Percentiles rank a stretch among this genome's conserved stretches.
Evolutionary conservation across 192 early-diverging fungal species (phyloP).

Genomic region (Coemansia sp.): DNA sequence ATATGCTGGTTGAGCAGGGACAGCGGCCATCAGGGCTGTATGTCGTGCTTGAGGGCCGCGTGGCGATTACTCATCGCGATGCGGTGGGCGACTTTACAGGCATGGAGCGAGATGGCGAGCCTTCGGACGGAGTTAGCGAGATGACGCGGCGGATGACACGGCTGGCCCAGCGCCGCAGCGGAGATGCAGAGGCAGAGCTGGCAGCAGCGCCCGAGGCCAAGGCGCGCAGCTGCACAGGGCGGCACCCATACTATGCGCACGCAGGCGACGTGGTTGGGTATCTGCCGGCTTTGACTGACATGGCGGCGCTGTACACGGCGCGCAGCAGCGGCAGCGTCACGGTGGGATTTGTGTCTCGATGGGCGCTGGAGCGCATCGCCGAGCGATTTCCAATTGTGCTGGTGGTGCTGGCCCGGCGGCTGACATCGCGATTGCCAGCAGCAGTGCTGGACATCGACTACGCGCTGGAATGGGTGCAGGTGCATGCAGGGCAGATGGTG

Average conservation of each 20-base stretch:
- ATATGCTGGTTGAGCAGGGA: slow-evolving; percentile 75
- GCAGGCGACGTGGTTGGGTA: slow-evolving; percentile 92
- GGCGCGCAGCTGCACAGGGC: slow-evolving; percentile 35
- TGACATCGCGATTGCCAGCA: slow-evolving; percentile 78
- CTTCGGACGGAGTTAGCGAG: slow-evolving; percentile 12
- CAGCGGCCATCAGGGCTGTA: slow-evolving; percentile 82
- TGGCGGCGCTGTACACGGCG: slow-evolving; percentile 85
- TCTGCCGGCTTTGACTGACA: slow-evolving; percentile 85
- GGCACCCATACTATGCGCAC: slow-evolving; percentile 61
- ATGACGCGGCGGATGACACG: slow-evolving; percentile 35
- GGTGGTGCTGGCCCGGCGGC: slow-evolving; percentile 82
- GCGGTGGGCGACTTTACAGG: slow-evolving; percentile 45
- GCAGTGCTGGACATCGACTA: slow-evolving; percentile 79
- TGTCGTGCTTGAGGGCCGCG: slow-evolving; percentile 87
- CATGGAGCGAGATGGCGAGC: slow-evolving; percentile 15
- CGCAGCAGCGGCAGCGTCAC: slow-evolving; percentile 72
- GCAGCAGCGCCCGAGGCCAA: background rate
- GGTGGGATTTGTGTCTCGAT: slow-evolving; percentile 86
- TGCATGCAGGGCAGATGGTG: slow-evolving; percentile 88
- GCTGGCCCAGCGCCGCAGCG: slow-evolving; percentile 13
- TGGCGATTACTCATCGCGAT: slow-evolving; percentile 58
- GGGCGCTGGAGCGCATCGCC: slow-evolving; percentile 76
- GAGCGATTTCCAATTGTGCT: slow-evolving; percentile 83
- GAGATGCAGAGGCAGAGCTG: background rate
- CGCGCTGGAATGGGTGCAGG: slow-evolving; percentile 92